phyloP scores from a whole-genome alignment of 768 basidiomycete genomes.

The Suillus sp. region DNA sequence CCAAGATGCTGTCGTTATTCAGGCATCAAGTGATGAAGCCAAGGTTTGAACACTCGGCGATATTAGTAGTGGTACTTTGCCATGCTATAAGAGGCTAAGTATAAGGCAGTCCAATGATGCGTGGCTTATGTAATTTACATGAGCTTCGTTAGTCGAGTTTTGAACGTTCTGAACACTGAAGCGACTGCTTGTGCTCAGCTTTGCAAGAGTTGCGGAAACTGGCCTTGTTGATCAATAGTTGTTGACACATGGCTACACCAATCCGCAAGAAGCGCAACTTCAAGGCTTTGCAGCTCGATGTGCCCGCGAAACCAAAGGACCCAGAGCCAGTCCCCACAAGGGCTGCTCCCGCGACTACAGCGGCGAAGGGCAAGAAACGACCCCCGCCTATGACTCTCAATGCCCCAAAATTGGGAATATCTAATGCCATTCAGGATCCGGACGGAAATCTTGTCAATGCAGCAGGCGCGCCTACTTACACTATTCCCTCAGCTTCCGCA shows the following conservation, averaged over 20 bases:
- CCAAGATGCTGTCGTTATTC: not conserved
- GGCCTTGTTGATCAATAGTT: constrained; percentile 12
- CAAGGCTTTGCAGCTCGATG: constrained; percentile 79
- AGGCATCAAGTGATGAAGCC: not conserved
- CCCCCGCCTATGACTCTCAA: constrained; percentile 84
- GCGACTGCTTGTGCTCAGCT: not conserved
- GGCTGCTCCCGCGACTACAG: constrained; percentile 43
- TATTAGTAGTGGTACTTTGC: too few relatives aligned
- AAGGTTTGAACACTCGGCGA: not conserved
- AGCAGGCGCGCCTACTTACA: constrained; percentile 49
- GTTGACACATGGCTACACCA: constrained; percentile 48
- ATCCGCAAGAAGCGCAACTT: constrained; percentile 93
- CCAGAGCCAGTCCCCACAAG: constrained; percentile 49
- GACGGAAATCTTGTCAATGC: constrained; percentile 53
- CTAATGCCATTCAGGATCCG: constrained; percentile 28
- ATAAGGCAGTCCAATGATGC: not conserved
- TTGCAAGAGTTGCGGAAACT: constrained; percentile 6
- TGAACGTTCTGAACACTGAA: not conserved
- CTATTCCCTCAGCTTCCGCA: constrained; percentile 51
- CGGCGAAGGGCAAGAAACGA: constrained; percentile 61
- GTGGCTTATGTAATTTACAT: not conserved
- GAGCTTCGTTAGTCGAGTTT: constrained; percentile 4
- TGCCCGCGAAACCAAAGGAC: constrained; percentile 45
- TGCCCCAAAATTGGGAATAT: constrained; percentile 61
- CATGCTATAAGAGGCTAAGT: too few relatives aligned